Base-by-base conservation (phyloP, 441 rosid species). In the Aleurites moluccanus region DNA sequence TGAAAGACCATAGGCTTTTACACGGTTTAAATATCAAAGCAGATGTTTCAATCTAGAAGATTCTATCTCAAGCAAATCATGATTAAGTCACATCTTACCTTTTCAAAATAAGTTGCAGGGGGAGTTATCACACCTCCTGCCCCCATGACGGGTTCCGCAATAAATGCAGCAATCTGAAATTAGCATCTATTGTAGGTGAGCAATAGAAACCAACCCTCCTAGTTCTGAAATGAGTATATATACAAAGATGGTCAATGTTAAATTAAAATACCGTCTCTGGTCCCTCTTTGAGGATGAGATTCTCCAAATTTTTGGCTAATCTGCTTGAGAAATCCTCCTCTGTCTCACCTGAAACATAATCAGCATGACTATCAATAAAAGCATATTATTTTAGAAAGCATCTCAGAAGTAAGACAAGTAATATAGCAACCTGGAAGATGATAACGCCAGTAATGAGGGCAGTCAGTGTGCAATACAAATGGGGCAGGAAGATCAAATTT, bases 71-170 rank as follows among this genome's bases (percentile, higher is more conserved):
- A 45, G 55, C 27, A 68, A 33, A 30, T 42, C 44, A 10, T n/a
- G n/a, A 49, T 38, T 28, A 55, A 47, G 30, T 28, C 0, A 45
- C 61, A 53, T 23, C 80, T 71, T 73, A 89, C 99, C 98, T 93
- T 96, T 11, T 96, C 98, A 77, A 95, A 95, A 84, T 93, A 95
- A 64, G 98, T 90, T 57, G 91, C 97, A 56, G 99, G 99, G 47
- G 99, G 99, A 81, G 90, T 91, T 73, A 95, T 93, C 76, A 95
- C 99, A 52, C 98, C 99, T 45, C 99, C 98, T 53, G 99, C 97
- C 61, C 99, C 98, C 97, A 96, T 93, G 75, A 96, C 97, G 47
- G 99, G 99, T 73, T 93, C 99, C 23, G 99, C 99, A 25, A 93
- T 93, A 83, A 93, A 96, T 67, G 99, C 99, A 82, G 91, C 99